Evolutionary conservation across 495 filamentous ascomycete species (phyloP), one percentile per base, ranked within the genome.

Genomic region (Daldinia decipiens): DNA sequence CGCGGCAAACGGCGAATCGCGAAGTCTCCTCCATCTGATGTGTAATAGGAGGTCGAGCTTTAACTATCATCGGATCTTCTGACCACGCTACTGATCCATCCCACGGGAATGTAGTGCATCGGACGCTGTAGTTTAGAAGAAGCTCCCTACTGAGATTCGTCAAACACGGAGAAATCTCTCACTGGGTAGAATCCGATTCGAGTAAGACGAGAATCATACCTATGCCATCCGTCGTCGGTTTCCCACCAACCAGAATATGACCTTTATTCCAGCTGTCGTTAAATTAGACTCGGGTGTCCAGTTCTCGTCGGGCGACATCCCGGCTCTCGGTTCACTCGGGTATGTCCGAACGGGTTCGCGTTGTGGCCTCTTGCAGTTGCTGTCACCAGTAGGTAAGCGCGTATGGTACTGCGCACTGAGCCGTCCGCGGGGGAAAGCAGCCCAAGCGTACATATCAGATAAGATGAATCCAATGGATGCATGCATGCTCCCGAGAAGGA

Each of bases 271-370:
- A 72, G n/a, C 47, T 67, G 69, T 72, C 69, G 69, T 72, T 72
- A 67, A 72, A 67, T 72, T 72, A 72, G 69, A 61, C 64, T 72
- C 69, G 69, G 64, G 64, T 72, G 59, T 47, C 54, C 43, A 39
- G 59, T 67, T 72, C 69, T 72, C 69, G 68, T 67, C 63, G 53
- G 38, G 59, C 52, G 31, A 59, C 51, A 67, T 71, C 63, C 68
- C 68, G 68, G 63, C 53, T n/a, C 69, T 72, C 69, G 69, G 64
- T 43, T 72, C 64, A 5, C 54, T 67, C 64, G 64, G 59, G 40
- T 47, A 47, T 39, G 8, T 34, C 45, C 27, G 13, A 21, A 36
- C 54, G 60, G 45, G 56, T 65, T 57, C 68, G 34, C 47, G 15
- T 51, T 0, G 63, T 72, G 59, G 64, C 55, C 69, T 67, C 21